Base-by-base conservation (phyloP, 805 yeast species). In the Wickerhamiella domercqiae region DNA sequence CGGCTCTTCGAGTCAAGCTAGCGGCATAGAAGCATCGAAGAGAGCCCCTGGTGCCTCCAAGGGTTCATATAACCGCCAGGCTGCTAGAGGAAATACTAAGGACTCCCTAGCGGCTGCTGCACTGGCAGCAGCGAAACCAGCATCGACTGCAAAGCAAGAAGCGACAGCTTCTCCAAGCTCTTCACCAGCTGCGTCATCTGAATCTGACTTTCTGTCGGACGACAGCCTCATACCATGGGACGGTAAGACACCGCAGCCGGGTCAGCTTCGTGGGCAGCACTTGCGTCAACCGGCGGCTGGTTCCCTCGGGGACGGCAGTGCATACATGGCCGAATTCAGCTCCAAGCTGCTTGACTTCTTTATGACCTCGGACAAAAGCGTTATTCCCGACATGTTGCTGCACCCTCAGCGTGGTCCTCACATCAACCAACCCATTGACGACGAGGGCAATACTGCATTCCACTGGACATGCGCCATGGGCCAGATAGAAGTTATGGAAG, bases 381-480 rank as follows among this genome's bases (percentile, higher is more conserved):
- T 56, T 3, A 63, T 79, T 20, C 93, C 93, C 0, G 71, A 68
- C 18, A 74, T 79, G 50, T 60, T 81, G 13, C 60, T 68, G 28
- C 66, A 72, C 46, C 77, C 82, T 0, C 75, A 79, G 2, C 63
- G 67, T 18, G 77, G 70, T 38, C 75, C 78, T 48, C 72, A 79
- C 46, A 68, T 80, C 43, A 70, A 76, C 61, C 81, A 78, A 37
- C 75, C 83, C 3, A 81, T 90, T 19, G 98, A 90, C 54, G 86
- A 81, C 41, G 96, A 90, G 52, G 93, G 94, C 1, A 93, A 90
- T 53, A 80, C 95, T 0, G 78, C 94, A 2, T 74, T 90, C 47
- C 98, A 90, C 58, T 90, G 97, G 96, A 94, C 97, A 0, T 83
- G 96, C 42, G 79, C 97, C 1, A 83, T 90, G 71, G 98, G 97